Conservation (phyloP, 345 rosid genomes). For the Salix koriyanagi region DNA sequence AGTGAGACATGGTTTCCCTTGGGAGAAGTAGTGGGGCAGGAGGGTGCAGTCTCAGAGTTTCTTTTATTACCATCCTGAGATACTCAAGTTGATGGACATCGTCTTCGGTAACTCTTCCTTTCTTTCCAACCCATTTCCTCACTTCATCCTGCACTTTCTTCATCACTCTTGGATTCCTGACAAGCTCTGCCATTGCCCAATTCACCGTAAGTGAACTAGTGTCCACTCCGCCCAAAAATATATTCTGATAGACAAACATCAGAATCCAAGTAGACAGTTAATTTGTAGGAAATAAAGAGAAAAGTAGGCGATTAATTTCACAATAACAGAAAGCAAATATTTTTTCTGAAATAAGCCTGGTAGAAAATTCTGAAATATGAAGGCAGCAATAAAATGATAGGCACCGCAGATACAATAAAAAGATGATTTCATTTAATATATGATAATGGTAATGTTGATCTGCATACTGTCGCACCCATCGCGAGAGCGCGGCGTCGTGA, state of each 20-base stretch:
- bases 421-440: no score
- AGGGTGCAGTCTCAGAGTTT: conserved; percentile 50
- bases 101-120: conserved; percentile 7
- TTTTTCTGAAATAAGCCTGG: background rate
- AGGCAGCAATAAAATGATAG: background rate
- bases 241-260: background rate
- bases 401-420: no score
- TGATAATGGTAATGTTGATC: background rate
- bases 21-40: conserved; percentile 40
- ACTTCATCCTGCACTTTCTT: conserved; percentile 53
- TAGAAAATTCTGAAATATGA: background rate
- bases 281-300: background rate
- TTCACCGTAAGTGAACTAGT: conserved; percentile 37
- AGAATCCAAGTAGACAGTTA: background rate
- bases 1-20: conserved; percentile 41
- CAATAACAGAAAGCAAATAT: background rate
- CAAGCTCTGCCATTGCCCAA: conserved; percentile 69
- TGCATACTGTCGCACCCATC: background rate
- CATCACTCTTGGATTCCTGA: conserved; percentile 42
- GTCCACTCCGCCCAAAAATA: conserved; percentile 45
- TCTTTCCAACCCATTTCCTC: background rate
- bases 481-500: no score
- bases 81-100: conserved; percentile 32
- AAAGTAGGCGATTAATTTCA: background rate
- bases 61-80: conserved; percentile 45